Evolutionary conservation across 176 grass and related monocot genomes (phyloP), one percentile per base, ranked within the genome.

Genomic region (Puccinellia tenuiflora): DNA sequence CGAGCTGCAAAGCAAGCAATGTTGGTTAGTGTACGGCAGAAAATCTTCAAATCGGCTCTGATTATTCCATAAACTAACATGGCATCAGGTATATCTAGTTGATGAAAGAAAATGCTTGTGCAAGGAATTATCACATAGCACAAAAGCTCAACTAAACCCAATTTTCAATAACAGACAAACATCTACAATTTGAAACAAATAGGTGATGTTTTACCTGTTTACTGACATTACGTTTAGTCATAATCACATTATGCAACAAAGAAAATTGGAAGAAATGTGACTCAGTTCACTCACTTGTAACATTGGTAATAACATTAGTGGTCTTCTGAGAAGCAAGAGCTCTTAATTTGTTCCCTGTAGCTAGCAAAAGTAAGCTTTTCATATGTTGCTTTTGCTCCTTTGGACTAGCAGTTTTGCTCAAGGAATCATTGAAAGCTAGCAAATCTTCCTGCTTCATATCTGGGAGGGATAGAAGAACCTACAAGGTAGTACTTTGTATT

Each of bases 301-400:
- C 92, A 80, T 98, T 98, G 39, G 92, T 98, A 84, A 98, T 98
- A 63, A 91, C 72, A 78, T 95, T 98, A 51, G 92, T 95, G 54
- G 68, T 75, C 85, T 95, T 98, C 72, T 88, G 86, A 77, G 90
- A 89, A 87, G 83, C 91, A 54, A 98, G 96, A 84, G 96, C 96
- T 92, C 88, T 95, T 79, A 98, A 81, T 82, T 98, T 85, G 75
- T 95, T 95, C 68, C 92, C 96, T 57, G 96, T 93, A 82, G 93
- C 96, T 81, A 90, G 53, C 68, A 98, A 64, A 91, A 98, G 96
- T 74, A 98, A 89, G 92, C 77, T 93, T 73, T 91, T 85, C 89
- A 98, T 90, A 68, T 88, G 96, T 73, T 88, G 85, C 73, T 86
- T 98, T 82, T 98, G 92, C 83, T 98, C 96, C 88, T 93, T 98